phyloP scores from a whole-genome alignment of 2,329 filamentous ascomycete species.

The Fusarium sp. region DNA sequence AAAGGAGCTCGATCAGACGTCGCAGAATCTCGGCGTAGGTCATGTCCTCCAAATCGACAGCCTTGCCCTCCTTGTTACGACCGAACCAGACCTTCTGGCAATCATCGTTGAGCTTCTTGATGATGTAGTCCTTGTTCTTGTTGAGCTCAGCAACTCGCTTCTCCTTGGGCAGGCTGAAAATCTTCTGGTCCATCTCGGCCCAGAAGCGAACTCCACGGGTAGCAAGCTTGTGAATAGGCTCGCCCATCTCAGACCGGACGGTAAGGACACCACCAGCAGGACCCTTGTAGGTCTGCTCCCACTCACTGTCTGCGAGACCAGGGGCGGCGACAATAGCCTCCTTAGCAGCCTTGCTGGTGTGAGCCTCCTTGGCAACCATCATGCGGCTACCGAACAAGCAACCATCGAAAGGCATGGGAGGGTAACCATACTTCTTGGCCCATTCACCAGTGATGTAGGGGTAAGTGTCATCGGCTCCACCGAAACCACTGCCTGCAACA shows the following conservation, averaged over 20 bases:
- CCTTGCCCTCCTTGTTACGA: slow-evolving; percentile 79
- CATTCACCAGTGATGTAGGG: slow-evolving; percentile 90
- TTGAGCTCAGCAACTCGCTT: slow-evolving; percentile 88
- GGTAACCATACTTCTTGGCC: slow-evolving; percentile 87
- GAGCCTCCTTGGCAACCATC: slow-evolving; percentile 93
- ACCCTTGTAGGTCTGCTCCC: slow-evolving; percentile 94
- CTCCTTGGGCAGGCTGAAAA: slow-evolving; percentile 94
- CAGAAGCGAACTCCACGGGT: slow-evolving; percentile 96
- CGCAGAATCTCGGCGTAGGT: slow-evolving; percentile 89
- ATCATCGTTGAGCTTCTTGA: slow-evolving; percentile 94
- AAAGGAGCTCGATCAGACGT: slow-evolving; percentile 89
- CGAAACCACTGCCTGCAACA: slow-evolving; percentile 91
- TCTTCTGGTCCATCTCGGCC: slow-evolving; percentile 99
- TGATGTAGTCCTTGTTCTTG: slow-evolving; percentile 90
- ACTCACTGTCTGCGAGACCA: slow-evolving; percentile 81
- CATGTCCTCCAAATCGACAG: slow-evolving; percentile 94
- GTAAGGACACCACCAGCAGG: slow-evolving; percentile 94
- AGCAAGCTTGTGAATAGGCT: slow-evolving; percentile 98
- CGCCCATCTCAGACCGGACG: slow-evolving; percentile 98
- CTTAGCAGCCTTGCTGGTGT: slow-evolving; percentile 88
- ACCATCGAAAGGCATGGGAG: slow-evolving; percentile 93
- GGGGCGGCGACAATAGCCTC: slow-evolving; percentile 87
- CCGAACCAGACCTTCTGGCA: slow-evolving; percentile 99
- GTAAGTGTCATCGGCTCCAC: slow-evolving; percentile 88
- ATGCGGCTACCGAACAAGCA: slow-evolving; percentile 90